phyloP scores from a whole-genome alignment of 2,329 filamentous ascomycete species.

The Colletotrichum agaves region DNA sequence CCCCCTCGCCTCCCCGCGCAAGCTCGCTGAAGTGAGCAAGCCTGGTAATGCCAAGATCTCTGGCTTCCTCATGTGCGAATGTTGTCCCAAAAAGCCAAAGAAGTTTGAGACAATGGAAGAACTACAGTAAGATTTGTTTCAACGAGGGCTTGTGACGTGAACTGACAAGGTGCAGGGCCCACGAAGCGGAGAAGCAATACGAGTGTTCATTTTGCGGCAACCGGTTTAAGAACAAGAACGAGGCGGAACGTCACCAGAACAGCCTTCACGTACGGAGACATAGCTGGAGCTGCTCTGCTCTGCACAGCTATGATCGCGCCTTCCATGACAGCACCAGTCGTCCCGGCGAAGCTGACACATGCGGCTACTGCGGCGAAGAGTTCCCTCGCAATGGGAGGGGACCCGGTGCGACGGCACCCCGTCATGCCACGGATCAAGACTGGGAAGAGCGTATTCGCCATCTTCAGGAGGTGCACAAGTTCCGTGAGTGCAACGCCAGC shows the following conservation, averaged over 20 bases:
- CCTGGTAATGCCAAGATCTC: slow-evolving; percentile 60
- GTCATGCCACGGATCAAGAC: slow-evolving; percentile 77
- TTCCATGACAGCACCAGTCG: slow-evolving; percentile 83
- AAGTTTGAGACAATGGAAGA: slow-evolving; percentile 90
- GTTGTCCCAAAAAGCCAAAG: slow-evolving; percentile 96
- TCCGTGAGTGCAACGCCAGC: slow-evolving; percentile 95
- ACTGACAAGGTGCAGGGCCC: slow-evolving; percentile 66
- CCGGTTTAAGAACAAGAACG: slow-evolving; percentile 99
- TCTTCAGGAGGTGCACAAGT: slow-evolving; percentile 92
- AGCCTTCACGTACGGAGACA: slow-evolving; percentile 91
- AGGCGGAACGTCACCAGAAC: slow-evolving; percentile 95
- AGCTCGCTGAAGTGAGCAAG: slow-evolving; percentile 62
- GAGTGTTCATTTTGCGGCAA: slow-evolving; percentile 93
- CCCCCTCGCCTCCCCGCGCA: slow-evolving; percentile 60
- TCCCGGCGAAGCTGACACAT: slow-evolving; percentile 78
- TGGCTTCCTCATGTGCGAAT: slow-evolving; percentile 80
- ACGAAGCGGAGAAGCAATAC: slow-evolving; percentile 97
- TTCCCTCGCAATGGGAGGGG: slow-evolving; percentile 68
- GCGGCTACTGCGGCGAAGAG: slow-evolving; percentile 95
- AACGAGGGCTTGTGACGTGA: neutral
- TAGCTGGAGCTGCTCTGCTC: slow-evolving; percentile 95
- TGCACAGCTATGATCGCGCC: slow-evolving; percentile 80
- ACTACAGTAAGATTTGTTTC: slow-evolving; percentile 72
- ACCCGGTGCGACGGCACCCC: slow-evolving; percentile 50
- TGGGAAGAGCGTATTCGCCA: slow-evolving; percentile 91